phyloP scores from a whole-genome alignment of 306 rosid species.

The Prunus dulcis region DNA sequence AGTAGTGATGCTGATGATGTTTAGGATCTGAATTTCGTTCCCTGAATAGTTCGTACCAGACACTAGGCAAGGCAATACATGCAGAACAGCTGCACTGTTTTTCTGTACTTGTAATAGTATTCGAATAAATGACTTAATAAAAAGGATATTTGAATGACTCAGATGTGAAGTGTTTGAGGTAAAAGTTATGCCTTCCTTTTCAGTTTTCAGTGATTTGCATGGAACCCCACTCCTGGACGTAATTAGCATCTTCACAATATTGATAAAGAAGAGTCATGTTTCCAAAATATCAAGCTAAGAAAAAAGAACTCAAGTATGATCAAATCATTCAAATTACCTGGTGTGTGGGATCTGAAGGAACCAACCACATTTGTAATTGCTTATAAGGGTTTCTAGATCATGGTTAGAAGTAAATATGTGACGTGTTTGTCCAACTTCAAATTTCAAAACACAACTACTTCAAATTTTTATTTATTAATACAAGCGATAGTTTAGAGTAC shows the following conservation, averaged over 20 bases:
- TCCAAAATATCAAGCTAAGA: too few relatives aligned
- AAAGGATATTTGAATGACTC: background rate
- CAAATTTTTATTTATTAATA: too few relatives aligned
- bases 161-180: background rate
- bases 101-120: background rate
- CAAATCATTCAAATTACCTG: too few relatives aligned
- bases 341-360: too few relatives aligned
- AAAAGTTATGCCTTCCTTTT: background rate
- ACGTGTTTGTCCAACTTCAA: too few relatives aligned
- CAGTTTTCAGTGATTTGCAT: background rate
- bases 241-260: background rate
- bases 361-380: too few relatives aligned
- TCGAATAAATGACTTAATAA: background rate
- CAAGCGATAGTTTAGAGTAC: too few relatives aligned
- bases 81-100: conserved; percentile 22
- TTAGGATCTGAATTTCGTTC: conserved; percentile 21
- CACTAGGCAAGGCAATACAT: background rate
- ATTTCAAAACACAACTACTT: too few relatives aligned
- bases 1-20: conserved; percentile 78
- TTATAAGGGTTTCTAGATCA: too few relatives aligned
- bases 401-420: too few relatives aligned
- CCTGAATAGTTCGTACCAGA: conserved; percentile 9
- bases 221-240: background rate
- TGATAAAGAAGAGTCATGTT: too few relatives aligned
- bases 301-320: too few relatives aligned